Conservation (phyloP, 139 green algal species). For the Chlorella sp. region DNA sequence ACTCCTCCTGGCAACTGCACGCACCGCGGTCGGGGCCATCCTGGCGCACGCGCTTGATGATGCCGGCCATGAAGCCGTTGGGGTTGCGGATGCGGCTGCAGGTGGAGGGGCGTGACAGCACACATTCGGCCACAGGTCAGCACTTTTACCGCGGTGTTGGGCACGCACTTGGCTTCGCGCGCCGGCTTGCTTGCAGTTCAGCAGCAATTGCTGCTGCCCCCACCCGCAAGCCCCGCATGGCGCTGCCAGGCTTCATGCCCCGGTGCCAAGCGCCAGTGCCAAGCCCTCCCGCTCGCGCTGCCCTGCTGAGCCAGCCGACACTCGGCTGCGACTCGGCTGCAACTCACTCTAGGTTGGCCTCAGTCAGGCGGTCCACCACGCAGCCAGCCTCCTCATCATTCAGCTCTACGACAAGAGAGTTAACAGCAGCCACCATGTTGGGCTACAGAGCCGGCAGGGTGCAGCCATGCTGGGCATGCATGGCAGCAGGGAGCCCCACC, state of each 20-base stretch:
- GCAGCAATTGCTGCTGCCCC: background rate
- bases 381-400: slow-evolving; percentile 41
- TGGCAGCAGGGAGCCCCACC: background rate
- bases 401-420: slow-evolving; percentile 33
- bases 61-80: slow-evolving; percentile 51
- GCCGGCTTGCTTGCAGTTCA: background rate
- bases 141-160: no score
- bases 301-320: no score
- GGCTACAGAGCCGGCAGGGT: background rate
- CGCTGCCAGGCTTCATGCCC: background rate
- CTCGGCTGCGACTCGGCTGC: background rate
- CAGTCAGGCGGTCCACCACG: slow-evolving; percentile 55
- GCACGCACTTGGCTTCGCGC: no score
- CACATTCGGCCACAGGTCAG: background rate
- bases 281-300: no score
- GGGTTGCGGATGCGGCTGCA: slow-evolving; percentile 50
- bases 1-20: no score
- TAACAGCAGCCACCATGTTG: background rate
- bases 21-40: slow-evolving; percentile 54
- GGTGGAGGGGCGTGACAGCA: background rate
- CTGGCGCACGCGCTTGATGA: slow-evolving; percentile 60
- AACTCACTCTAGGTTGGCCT: slow-evolving; percentile 51
- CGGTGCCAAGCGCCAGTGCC: background rate
- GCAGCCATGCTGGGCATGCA: background rate
- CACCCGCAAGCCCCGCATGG: background rate